Conservation (phyloP, 1,139 yeast species). For the Debaryomycetaceae sp. region DNA sequence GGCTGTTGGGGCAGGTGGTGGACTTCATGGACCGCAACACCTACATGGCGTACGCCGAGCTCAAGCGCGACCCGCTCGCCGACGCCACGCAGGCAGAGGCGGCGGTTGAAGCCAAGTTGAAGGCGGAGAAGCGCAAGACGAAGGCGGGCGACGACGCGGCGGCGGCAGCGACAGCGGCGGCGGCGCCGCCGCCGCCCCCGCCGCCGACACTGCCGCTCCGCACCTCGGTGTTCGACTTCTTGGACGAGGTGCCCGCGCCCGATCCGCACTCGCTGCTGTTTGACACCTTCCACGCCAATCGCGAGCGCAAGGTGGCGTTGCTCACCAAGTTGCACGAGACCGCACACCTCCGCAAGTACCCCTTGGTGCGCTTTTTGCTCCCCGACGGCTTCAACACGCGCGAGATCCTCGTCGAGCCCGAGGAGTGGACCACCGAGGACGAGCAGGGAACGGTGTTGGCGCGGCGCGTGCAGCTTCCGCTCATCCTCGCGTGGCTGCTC, state of each 20-base stretch:
- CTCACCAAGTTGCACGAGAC: conserved; percentile 14
- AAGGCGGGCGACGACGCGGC: conserved; percentile 7
- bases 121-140: conserved; percentile 2
- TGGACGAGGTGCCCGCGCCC: conserved; percentile 12
- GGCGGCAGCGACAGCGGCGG: conserved; percentile 2
- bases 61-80: conserved; percentile 19
- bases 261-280: conserved; percentile 8
- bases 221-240: conserved; percentile 20
- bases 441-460: conserved; percentile 26
- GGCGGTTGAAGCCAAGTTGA: conserved; percentile 9
- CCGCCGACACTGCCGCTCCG: conserved; percentile 4
- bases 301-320: conserved; percentile 18
- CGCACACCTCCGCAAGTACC: conserved; percentile 42
- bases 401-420: conserved; percentile 52
- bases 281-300: conserved; percentile 12
- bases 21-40: conserved; percentile 37
- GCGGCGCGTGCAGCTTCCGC: conserved; percentile 60
- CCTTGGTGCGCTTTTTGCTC: conserved; percentile 70
- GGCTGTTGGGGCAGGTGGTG: conserved; percentile 78
- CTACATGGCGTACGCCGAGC: conserved; percentile 22
- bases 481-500: conserved; percentile 90
- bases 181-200: too few relatives aligned
- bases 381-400: conserved; percentile 65
- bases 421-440: conserved; percentile 40
- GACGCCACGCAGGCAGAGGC: conserved; percentile 15